Conservation (phyloP, 164 flowering plant species). For the Dillenia turbinata region DNA sequence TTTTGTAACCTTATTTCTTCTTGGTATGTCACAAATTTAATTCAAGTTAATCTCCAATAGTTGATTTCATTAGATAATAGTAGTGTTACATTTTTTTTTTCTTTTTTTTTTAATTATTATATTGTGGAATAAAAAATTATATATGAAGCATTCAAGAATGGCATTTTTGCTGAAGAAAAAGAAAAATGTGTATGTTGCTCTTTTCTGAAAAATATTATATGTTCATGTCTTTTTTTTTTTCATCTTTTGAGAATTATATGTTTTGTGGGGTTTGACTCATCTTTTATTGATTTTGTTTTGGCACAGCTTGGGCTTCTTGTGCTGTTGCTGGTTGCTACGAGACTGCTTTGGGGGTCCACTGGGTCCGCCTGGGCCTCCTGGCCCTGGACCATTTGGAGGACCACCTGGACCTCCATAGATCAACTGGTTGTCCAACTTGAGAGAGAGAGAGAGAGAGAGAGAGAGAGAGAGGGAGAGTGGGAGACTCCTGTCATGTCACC, state of each 20-base stretch:
- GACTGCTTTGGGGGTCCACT: slow-evolving; percentile 39
- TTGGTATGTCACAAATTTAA: slow-evolving; percentile 9
- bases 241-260: not conserved
- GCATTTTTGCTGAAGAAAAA: no score
- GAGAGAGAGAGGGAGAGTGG: no score
- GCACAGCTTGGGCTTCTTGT: slow-evolving; percentile 32
- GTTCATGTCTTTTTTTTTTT: not conserved
- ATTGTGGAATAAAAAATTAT: no score
- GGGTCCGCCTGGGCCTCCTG: slow-evolving; percentile 18
- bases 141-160: no score
- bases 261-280: not conserved
- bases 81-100: not conserved
- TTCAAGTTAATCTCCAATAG: no score
- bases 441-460: no score
- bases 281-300: not conserved
- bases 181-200: no score
- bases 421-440: no score
- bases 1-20: slow-evolving; percentile 29
- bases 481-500: no score
- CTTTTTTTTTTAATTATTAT: not conserved
- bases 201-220: not conserved
- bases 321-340: slow-evolving; percentile 42
- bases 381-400: not conserved
- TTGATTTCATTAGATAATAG: no score
- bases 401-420: not conserved